Evolutionary conservation across 2,329 filamentous ascomycete species (phyloP).

Genomic region (Fonsecaea pedrosoi): DNA sequence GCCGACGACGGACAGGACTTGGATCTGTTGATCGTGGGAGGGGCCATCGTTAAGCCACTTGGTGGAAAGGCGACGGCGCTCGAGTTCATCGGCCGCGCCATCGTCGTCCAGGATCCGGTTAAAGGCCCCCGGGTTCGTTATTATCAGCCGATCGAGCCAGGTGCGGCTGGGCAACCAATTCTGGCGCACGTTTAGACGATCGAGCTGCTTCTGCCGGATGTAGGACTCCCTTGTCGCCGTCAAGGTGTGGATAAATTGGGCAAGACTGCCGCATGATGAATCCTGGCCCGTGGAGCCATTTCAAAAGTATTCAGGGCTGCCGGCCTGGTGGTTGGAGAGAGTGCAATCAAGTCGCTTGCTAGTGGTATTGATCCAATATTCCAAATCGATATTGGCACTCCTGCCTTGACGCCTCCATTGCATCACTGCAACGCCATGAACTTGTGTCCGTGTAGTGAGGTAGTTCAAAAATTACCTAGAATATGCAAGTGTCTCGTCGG

Average conservation of each 20-base stretch:
- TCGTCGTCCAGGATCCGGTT: neutral
- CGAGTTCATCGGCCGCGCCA: neutral
- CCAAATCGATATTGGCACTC: neutral
- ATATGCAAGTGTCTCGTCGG: neutral
- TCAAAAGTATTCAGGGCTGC: neutral
- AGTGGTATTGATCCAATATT: neutral
- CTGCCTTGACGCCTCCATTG: neutral
- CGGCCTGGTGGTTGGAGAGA: neutral
- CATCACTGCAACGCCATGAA: neutral
- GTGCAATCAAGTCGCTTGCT: neutral
- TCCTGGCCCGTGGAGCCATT: neutral
- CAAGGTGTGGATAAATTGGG: neutral
- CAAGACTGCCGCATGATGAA: neutral
- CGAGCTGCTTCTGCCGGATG: neutral
- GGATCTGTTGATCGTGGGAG: conserved; percentile 8
- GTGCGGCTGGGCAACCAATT: neutral
- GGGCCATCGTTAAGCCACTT: neutral
- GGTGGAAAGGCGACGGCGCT: neutral
- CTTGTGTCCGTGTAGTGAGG: neutral
- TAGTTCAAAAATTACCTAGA: neutral
- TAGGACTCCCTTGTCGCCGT: neutral
- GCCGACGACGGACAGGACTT: neutral
- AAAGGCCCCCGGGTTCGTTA: neutral
- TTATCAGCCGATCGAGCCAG: neutral
- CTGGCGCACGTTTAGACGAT: neutral